phyloP scores from a whole-genome alignment of 1,139 yeast genomes.

The Blastobotrys persicus region DNA sequence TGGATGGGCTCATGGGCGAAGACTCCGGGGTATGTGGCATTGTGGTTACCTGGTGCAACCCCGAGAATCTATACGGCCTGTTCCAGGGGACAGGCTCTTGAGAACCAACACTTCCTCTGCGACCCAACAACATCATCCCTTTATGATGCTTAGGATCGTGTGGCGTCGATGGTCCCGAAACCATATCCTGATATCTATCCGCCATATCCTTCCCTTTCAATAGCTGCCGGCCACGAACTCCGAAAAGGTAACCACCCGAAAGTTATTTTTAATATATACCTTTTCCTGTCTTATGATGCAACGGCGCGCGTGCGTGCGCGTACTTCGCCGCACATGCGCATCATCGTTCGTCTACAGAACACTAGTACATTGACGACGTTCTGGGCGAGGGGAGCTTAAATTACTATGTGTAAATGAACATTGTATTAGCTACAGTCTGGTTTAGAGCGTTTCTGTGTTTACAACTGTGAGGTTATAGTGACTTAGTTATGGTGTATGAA shows the following conservation, averaged over 20 bases:
- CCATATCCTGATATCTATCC: not conserved
- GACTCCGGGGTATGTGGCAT: conserved; percentile 28
- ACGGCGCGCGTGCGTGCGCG: no score
- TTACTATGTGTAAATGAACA: no score
- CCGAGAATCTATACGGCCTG: conserved; percentile 14
- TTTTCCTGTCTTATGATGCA: no score
- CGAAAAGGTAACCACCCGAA: not conserved
- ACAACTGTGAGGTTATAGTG: no score
- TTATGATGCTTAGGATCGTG: not conserved
- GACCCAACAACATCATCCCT: conserved; percentile 1
- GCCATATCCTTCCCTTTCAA: not conserved
- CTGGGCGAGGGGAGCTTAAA: no score
- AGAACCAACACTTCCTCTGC: not conserved
- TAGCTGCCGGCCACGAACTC: not conserved
- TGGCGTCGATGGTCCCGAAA: conserved; percentile 7
- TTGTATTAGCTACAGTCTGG: no score
- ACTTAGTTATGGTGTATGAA: no score
- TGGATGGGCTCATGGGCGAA: conserved; percentile 23
- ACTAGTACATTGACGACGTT: no score
- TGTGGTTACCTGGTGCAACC: conserved; percentile 18
- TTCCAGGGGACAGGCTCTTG: conserved; percentile 7
- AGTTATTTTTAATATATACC: not conserved
- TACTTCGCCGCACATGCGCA: no score
- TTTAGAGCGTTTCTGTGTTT: no score
- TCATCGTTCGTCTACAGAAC: no score